phyloP scores from a whole-genome alignment of 176 grass and related monocot species.

The Raddia distichophylla region DNA sequence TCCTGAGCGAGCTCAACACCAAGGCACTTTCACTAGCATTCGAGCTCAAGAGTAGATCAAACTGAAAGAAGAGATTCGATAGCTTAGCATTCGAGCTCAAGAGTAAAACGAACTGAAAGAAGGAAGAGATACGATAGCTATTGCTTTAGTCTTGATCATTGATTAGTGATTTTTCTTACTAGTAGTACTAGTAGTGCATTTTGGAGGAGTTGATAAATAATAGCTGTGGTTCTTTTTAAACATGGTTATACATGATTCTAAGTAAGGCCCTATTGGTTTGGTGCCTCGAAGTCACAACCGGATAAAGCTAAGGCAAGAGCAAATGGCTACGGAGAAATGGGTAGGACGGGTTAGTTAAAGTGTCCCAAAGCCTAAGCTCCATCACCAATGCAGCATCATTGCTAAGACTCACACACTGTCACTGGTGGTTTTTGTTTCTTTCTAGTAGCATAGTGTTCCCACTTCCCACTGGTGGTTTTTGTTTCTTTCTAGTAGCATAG shows the following conservation, averaged over 20 bases:
- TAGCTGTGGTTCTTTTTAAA: conserved; percentile 27
- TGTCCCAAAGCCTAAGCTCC: conserved; percentile 38
- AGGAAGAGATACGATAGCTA: neutral
- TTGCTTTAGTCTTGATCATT: conserved; percentile 42
- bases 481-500: no score
- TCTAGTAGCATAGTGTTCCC: conserved; percentile 19
- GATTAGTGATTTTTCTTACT: conserved; percentile 37
- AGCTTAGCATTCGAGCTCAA: no score
- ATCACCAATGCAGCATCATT: conserved; percentile 47
- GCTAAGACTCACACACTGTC: conserved; percentile 34
- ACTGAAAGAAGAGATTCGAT: neutral
- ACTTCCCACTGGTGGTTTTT: no score
- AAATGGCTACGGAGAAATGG: conserved; percentile 32
- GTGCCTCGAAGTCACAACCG: conserved; percentile 51
- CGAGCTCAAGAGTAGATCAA: conserved; percentile 3
- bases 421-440: conserved; percentile 42
- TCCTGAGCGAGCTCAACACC: conserved; percentile 26
- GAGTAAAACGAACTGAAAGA: no score
- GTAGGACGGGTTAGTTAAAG: conserved; percentile 52
- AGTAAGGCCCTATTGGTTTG: conserved; percentile 45
- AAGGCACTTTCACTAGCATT: neutral
- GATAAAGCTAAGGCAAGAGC: conserved; percentile 32
- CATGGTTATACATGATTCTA: conserved; percentile 44
- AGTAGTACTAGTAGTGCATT: conserved; percentile 20
- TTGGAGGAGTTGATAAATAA: conserved; percentile 46